Base-by-base conservation (phyloP, 2,329 filamentous ascomycete genomes). In the Kalmusia sp. region DNA sequence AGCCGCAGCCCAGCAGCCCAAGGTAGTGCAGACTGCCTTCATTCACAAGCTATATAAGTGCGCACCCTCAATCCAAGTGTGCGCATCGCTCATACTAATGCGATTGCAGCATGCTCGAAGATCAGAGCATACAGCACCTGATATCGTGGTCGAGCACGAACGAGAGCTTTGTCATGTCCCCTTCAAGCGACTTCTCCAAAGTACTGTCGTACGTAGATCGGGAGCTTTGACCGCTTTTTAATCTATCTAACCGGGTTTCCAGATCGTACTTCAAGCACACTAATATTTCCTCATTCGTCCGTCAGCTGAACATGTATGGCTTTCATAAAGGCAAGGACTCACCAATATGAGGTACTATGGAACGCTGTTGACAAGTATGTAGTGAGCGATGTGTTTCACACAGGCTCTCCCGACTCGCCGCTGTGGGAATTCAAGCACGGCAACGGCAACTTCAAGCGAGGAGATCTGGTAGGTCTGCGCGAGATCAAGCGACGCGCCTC, bases 201-300 rank as follows among this genome's bases (percentile, higher is more conserved):
- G 95, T 98, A 48, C 82, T 99, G 70, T 92, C 95, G 93, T 97
- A 85, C 76, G 90, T 87, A 39, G 55, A 55, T 60, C 62, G 49
- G 37, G 59, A 63, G 65, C 64, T 62, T 52, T 64, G 46, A 40
- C 57, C 44, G 44, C 55, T 46, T 57, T 63, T 67, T 64, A 64
- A 65, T 65, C 57, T 70, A 64, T 40, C 59, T 65, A 58, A 64
- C 60, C 56, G 44, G 49, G 47, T 31, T 19, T 54, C 58, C 67
- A 96, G 93, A 49, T 92, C 96, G 85, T 99, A 99, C 73, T 99
- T 99, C 76, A 99, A 99, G 71, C 95, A 99, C 74, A 99, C 93
- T 64, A 99, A 99, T 71, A 96, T 98, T 56, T 98, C 95, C 9
- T 98, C 95, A 1, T 99, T 99, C 74, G 95, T 99, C 44, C 87